Percentiles rank a stretch among this genome's conserved stretches.
phyloP scores from a whole-genome alignment of 345 rosid species.

The Eucalyptus regnans region DNA sequence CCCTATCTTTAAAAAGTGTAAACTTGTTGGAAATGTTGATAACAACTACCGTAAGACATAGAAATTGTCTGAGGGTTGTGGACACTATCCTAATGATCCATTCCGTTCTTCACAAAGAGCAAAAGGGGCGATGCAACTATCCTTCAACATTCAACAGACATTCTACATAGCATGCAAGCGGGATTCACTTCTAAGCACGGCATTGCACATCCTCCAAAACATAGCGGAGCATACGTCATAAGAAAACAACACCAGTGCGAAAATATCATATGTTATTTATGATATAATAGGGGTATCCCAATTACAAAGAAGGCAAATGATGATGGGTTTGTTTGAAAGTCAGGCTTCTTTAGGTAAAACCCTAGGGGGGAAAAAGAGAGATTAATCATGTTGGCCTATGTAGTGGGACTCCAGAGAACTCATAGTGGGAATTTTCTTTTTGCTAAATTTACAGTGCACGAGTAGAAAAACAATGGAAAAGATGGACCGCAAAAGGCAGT shows the following conservation, averaged over 20 bases:
- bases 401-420: background rate
- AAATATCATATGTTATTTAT: background rate
- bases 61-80: background rate
- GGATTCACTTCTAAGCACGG: background rate
- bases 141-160: background rate
- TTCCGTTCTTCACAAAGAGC: background rate
- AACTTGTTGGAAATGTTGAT: background rate
- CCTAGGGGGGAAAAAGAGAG: background rate
- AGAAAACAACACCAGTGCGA: background rate
- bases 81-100: background rate
- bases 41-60: background rate
- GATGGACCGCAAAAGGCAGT: background rate
- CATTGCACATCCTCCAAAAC: background rate
- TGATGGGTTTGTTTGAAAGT: background rate
- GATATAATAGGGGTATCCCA: background rate
- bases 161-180: background rate
- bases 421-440: background rate
- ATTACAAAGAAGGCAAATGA: background rate
- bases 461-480: background rate
- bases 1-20: background rate
- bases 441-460: background rate
- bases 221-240: background rate
- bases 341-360: background rate
- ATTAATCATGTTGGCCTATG: background rate
- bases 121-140: accelerated